Base-by-base conservation (phyloP, 2,329 filamentous ascomycete species). In the Ascochyta viciae-villosae region DNA sequence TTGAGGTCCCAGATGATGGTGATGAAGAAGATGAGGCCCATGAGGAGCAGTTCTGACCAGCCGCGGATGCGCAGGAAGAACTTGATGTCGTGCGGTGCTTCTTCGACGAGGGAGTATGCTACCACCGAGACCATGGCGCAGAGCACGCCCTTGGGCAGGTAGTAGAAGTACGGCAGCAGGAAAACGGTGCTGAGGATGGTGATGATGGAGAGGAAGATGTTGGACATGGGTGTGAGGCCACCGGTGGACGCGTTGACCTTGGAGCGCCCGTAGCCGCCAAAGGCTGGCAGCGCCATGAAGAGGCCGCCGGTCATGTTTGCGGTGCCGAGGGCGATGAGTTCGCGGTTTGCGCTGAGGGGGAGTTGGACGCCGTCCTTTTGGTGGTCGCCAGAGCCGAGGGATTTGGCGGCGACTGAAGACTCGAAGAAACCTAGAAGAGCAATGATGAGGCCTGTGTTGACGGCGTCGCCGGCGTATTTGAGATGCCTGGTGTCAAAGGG, bases 361-460 rank as follows among this genome's bases (percentile, higher is more conserved):
- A 97, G 91, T 29, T 87, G 89, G 29, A 97, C 88, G 9, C 86
- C 86, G 60, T 89, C 85, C 46, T 85, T 78, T 10, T 72, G 75
- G 10, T 67, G 65, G 52, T 80, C 85, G 6, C 81, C 81, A 43
- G 80, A 81, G 12, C 73, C 71, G 3, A 99, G 80, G 60, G 91
- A 94, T 77, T 98, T 98, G 33, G 95, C 95, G 1, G 95, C 95
- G 12, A 99, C 92, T 0, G 92, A 96, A 3, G 92, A 96, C 76
- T 99, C 95, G 68, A 99, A 99, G 77, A 99, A 99, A n/a, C 95
- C 95, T 0, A 99, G 87, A 23, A 99, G 82, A 0, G 93, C 92
- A 62, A 99, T 96, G 50, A 98, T 82, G 70, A 99, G 96, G 0
- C 92, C 90, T 0, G 95, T 98, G 47, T 91, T 89, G 83, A 98